Base-by-base conservation (phyloP, 2,329 filamentous ascomycete species). In the Penicillium sp. region DNA sequence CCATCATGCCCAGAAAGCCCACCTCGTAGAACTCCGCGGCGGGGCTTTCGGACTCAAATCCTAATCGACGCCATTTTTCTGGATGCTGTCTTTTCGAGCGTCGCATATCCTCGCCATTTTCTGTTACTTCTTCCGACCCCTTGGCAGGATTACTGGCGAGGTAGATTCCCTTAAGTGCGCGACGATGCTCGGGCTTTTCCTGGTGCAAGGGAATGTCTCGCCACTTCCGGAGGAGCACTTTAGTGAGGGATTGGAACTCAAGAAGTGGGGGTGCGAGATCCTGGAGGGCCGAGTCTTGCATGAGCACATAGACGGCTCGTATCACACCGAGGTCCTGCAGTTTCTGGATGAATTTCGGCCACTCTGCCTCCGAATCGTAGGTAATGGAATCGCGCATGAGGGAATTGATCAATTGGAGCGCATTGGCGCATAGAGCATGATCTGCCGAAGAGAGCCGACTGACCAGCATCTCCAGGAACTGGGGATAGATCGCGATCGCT, bases 1-100 rank as follows among this genome's bases (percentile, higher is more conserved):
- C 95, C 93, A 99, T 98, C 85, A 99, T 91, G 27, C 95, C 95
- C 53, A 99, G 76, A 71, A 93, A 98, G 0, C 95, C 95, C 27
- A 90, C 89, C 39, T 85, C 81, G 21, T 91, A 87, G 70, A 99
- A 98, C 66, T 99, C 95, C 66, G 84, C 83, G 0, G 88, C 88
- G 3, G 95, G 95, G 64, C 85, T 93, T 74, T 99, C 95, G 0
- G 90, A 89, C 73, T 95, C 90, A 68, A 99, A 99, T 3, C 95
- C 95, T 43, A 99, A 75, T 53, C 93, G 84, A 66, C 92, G 84
- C 95, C 95, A 99, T 73, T 97, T 97, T 69, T 96, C 89, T 0
- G 92, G 90, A 67, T 91, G 90, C 66, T 96, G 91, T 67, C 84
- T 85, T 68, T 85, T 90, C 3, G 84, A 86, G 67, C 86, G 88